Evolutionary conservation across 2,329 filamentous ascomycete genomes (phyloP), one percentile per base, ranked within the genome.

Genomic region (Fusarium palustre): DNA sequence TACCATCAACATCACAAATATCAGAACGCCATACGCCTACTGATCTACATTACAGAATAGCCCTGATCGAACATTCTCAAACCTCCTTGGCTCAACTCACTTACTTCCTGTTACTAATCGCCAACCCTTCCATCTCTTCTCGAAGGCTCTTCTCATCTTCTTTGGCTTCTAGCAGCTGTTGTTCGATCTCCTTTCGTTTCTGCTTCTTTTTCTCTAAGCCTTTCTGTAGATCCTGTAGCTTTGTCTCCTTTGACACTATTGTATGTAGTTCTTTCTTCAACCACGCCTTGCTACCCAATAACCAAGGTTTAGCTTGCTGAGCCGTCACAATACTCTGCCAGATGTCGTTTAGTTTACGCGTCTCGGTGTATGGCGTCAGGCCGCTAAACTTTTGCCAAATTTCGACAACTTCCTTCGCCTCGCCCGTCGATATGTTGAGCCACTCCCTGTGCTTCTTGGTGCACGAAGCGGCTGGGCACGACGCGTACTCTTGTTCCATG

Each of bases 361-460:
- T 2, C 1, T 34, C 7, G 1, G 3, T 5, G 34, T 65, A 68
- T 9, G 54, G 59, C 7, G 0, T 25, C 33, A 52, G 15, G 1
- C 18, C 1, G 24, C 61, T 67, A 38, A 63, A 67, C 39, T 38
- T 20, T 25, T 36, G 1, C 66, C 66, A 69, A 6, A 28, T 18
- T 5, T 45, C 0, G 7, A 55, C 28, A 28, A 66, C 34, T n/a
- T 2, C 5, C 11, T 2, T 2, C 45, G 66, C 61, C 12, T 69
- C 25, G 1, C 10, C 0, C 13, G 46, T 41, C 9, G 36, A 34
- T 36, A 58, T 50, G 18, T 42, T 9, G 43, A 69, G 67, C 66
- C 66, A 69, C 33, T 69, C 66, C 10, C 1, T 12, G 22, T 69
- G 66, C 9, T 0, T 20, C 12, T 0, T 30, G 2, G 2, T 1